Conservation (phyloP, 1,284 basidiomycete genomes). For the Sanguinoderma infundibulare region DNA sequence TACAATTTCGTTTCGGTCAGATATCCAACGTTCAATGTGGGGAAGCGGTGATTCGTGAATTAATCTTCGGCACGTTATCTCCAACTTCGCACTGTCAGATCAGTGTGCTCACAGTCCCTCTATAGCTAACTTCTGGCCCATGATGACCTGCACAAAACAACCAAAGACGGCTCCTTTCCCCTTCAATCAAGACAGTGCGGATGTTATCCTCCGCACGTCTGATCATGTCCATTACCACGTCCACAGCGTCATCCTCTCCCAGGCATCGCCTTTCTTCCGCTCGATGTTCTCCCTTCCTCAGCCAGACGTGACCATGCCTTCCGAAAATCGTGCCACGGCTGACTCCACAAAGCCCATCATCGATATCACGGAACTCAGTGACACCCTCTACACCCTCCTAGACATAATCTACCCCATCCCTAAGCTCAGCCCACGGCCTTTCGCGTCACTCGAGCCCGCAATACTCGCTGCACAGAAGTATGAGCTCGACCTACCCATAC, state of each 20-base stretch:
- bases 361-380: conserved; percentile 38
- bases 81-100: too few species aligned
- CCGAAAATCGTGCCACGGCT: background rate
- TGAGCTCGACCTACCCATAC: conserved; percentile 18
- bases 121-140: too few species aligned
- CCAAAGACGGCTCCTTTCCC: conserved; percentile 8
- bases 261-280: conserved; percentile 16
- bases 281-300: conserved; percentile 8
- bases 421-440: background rate
- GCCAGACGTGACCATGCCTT: background rate
- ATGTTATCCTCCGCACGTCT: conserved; percentile 18
- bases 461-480: conserved; percentile 24
- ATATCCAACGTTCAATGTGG: too few species aligned
- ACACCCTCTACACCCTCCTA: conserved; percentile 39
- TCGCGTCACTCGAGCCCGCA: background rate
- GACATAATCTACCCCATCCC: conserved; percentile 43
- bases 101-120: too few species aligned
- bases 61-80: too few species aligned
- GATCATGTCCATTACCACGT: conserved; percentile 22
- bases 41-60: too few species aligned
- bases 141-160: background rate
- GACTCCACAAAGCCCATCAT: conserved; percentile 19
- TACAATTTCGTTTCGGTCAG: too few species aligned
- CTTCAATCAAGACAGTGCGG: conserved; percentile 13
- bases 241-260: conserved; percentile 7